Conservation (phyloP, 2,329 filamentous ascomycete species). For the Alternaria alternata region DNA sequence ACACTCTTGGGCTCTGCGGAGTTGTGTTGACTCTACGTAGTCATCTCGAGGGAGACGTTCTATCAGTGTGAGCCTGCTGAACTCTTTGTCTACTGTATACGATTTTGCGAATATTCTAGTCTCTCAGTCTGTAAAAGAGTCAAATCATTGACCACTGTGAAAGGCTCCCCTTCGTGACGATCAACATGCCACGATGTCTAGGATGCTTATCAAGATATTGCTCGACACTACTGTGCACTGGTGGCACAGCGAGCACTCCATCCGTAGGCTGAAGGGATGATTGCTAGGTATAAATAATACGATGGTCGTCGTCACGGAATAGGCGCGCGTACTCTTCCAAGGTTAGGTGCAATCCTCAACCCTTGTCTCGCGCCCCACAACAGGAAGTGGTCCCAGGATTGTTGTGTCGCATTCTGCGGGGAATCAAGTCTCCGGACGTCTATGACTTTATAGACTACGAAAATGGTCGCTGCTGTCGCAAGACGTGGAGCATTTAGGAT, state of each 20-base stretch:
- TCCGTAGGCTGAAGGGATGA: background rate
- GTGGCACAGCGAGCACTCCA: slow-evolving; percentile 7
- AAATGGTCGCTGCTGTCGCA: background rate
- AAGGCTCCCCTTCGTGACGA: background rate
- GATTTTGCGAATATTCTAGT: background rate
- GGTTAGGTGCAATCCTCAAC: slow-evolving; percentile 4
- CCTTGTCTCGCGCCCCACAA: slow-evolving; percentile 29
- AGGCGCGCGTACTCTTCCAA: background rate
- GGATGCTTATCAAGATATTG: background rate
- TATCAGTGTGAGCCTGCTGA: background rate
- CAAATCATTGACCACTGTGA: background rate
- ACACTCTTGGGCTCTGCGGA: slow-evolving; percentile 9
- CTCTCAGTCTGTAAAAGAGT: background rate
- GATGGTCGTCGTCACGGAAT: slow-evolving; percentile 11
- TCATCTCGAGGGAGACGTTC: background rate
- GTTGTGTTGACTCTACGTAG: background rate
- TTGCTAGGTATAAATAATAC: background rate
- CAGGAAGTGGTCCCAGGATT: slow-evolving; percentile 20
- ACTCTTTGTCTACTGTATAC: background rate
- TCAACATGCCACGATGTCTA: background rate
- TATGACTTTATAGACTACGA: background rate
- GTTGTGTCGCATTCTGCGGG: slow-evolving; percentile 32
- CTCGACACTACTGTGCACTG: background rate
- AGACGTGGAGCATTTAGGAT: background rate
- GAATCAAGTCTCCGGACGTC: slow-evolving; percentile 31